These are phyloP conservation scores for Tardiomyces depauwii DNA, from an alignment of 1,139 yeast species.

Conservation along the genomic window DNA sequence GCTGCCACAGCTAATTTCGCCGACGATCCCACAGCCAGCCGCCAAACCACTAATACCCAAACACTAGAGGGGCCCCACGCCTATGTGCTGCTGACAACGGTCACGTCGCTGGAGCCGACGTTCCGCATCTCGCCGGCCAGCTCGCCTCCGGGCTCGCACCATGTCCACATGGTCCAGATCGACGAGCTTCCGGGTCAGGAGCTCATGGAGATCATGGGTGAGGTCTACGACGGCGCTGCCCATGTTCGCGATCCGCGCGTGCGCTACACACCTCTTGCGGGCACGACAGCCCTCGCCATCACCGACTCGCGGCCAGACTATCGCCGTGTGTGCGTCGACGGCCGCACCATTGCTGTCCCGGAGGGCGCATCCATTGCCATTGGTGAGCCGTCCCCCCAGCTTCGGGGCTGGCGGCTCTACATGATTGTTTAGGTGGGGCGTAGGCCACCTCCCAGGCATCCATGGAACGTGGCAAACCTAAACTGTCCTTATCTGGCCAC, in stretches of 20 bases:
- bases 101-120: slow-evolving; percentile 52
- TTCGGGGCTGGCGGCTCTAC: neutral
- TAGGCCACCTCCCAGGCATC: no score
- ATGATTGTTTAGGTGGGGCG: neutral
- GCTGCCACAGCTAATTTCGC: slow-evolving; percentile 9
- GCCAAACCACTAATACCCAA: slow-evolving; percentile 3
- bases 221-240: slow-evolving; percentile 47
- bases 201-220: slow-evolving; percentile 46
- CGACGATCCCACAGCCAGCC: neutral
- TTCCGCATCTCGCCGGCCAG: slow-evolving; percentile 70
- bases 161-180: slow-evolving; percentile 45
- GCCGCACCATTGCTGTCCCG: slow-evolving; percentile 17
- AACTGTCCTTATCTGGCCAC: no score
- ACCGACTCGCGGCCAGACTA: slow-evolving; percentile 13
- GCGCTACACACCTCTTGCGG: slow-evolving; percentile 14
- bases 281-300: slow-evolving; percentile 10
- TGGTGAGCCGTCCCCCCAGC: neutral
- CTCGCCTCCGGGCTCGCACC: slow-evolving; percentile 31
- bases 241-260: slow-evolving; percentile 36
- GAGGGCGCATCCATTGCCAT: slow-evolving; percentile 14
- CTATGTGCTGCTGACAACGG: slow-evolving; percentile 55
- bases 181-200: slow-evolving; percentile 28
- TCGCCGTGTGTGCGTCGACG: slow-evolving; percentile 29
- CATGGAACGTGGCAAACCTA: no score
- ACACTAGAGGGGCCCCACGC: slow-evolving; percentile 38